Percentiles rank a stretch among this genome's conserved stretches.
Evolutionary conservation across 129 eudicot genomes (phyloP).

Genomic region (Flaveria bidentis): DNA sequence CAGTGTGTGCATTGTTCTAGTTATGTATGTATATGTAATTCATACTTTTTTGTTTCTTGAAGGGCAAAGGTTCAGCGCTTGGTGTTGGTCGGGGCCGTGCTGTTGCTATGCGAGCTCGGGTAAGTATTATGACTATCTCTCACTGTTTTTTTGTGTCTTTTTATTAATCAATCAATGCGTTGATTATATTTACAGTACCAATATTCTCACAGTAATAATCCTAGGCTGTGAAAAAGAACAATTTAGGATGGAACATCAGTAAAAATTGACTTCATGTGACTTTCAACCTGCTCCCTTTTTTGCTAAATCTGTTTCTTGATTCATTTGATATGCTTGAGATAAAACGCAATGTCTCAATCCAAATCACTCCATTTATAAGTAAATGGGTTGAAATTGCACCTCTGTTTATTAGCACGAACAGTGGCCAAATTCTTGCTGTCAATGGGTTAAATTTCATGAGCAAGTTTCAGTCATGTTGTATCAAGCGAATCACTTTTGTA

Average conservation of each 20-base stretch:
- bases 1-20: neutral
- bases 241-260: neutral
- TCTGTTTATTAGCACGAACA: neutral
- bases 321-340: neutral
- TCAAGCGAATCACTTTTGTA: neutral
- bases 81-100: conserved; percentile 99
- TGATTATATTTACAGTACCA: neutral
- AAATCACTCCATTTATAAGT: neutral
- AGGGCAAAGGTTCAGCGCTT: conserved; percentile 92
- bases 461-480: neutral
- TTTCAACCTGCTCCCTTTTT: neutral
- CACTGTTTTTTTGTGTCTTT: neutral
- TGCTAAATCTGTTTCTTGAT: neutral
- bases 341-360: neutral
- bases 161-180: neutral
- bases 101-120: conserved; percentile 94
- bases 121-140: conserved; percentile 31
- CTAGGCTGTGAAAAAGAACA: neutral
- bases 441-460: neutral
- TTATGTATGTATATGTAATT: neutral
- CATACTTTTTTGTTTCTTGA: conserved; percentile 15
- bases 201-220: neutral
- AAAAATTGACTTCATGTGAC: neutral
- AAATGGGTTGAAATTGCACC: neutral
- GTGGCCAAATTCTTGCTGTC: neutral